Evolutionary conservation across 2,329 filamentous ascomycete species (phyloP), one percentile per base, ranked within the genome.

Genomic region (Beauveria varroae): DNA sequence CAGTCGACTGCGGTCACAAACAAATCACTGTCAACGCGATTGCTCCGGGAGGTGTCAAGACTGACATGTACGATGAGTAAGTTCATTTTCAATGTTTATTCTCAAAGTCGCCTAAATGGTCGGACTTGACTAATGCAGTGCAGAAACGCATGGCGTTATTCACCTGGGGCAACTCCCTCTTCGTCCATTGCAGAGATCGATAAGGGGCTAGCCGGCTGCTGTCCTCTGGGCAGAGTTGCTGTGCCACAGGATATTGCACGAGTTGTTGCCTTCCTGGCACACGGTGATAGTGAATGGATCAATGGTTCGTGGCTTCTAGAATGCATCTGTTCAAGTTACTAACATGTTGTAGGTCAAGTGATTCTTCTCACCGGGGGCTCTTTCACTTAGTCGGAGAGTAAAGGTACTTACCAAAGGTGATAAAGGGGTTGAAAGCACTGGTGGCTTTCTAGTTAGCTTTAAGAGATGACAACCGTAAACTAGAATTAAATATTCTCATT

Each of bases 11-110:
- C 72, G 87, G 87, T 62, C 79, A 79, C 68, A 81, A 82, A 68
- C 81, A 84, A 56, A 86, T 90, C 69, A 90, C 87, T 0, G 86
- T 88, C 74, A 90, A 90, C 68, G 86, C 86, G 65, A 86, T 90
- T 52, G 87, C 87, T 2, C 87, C 87, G 1, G 87, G 87, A 61
- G 87, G 87, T 50, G 86, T 90, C 77, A 88, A 89, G 81, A 86
- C 81, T 49, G 89, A 91, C 73, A 91, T 91, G 88, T 91, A 50
- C 12, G 50, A 52, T 20, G 50, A 52, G 50, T 52, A 52, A 52
- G 50, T 51, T 51, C 2, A 34, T 51, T 2, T 28, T 51, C 49
- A 22, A 52, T 24, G 50, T 51, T 51, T 0, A 34, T 51, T 5
- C 49, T 51, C 49, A 22, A 49, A 37, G 12, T 50, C 3, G 47